A percentile compares a stretch with the other conserved stretches of the same genome.
These are phyloP conservation scores for Torulaspora quercuum DNA, from an alignment of 805 yeast species.

Conservation along the genomic window DNA sequence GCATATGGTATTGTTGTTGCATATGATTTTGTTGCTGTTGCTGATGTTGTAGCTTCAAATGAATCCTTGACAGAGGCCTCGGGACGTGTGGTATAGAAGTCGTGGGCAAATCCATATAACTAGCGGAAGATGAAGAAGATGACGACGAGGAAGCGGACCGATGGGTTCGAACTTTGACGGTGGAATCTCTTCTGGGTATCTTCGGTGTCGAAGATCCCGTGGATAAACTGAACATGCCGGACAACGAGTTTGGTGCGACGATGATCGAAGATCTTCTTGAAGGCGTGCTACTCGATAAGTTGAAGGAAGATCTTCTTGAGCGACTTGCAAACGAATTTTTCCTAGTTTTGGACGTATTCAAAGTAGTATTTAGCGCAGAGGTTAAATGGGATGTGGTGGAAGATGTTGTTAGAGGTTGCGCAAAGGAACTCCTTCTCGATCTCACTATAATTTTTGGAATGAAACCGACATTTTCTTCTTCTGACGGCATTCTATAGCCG, in stretches of 20 bases:
- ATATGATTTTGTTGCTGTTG: conserved; percentile 8
- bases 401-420: conserved; percentile 15
- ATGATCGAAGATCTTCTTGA: conserved; percentile 33
- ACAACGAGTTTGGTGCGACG: conserved; percentile 26
- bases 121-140: conserved; percentile 9
- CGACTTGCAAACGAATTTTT: conserved; percentile 34
- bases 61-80: conserved; percentile 13
- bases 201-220: conserved; percentile 16
- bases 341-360: conserved; percentile 30
- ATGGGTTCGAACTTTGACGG: conserved; percentile 13
- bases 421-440: conserved; percentile 34
- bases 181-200: conserved; percentile 27
- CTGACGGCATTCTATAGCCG: conserved; percentile 10
- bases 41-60: conserved; percentile 13
- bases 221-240: conserved; percentile 13
- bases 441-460: conserved; percentile 37
- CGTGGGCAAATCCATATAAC: conserved; percentile 24
- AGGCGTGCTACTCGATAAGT: conserved; percentile 24
- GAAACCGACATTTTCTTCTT: conserved; percentile 34
- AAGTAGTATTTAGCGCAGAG: conserved; percentile 24
- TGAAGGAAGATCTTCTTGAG: conserved; percentile 34
- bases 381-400: conserved; percentile 16
- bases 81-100: conserved; percentile 9
- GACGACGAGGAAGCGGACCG: conserved; percentile 13
- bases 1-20: conserved; percentile 14